Evolutionary conservation across 2,329 filamentous ascomycete genomes (phyloP).

Genomic region (Colletotrichum camelliae): DNA sequence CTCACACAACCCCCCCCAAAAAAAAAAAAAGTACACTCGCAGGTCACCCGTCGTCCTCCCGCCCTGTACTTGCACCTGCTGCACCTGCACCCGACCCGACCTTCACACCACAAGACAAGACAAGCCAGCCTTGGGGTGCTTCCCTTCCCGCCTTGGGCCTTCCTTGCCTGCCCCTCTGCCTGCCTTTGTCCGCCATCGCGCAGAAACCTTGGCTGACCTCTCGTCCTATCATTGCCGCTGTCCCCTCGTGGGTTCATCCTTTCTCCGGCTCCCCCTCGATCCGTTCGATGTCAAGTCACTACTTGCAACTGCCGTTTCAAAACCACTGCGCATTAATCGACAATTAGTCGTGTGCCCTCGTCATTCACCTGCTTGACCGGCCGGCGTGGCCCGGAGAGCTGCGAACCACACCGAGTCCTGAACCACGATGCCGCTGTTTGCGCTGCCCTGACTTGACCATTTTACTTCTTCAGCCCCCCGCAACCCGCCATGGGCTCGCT

Average conservation of each 20-base stretch:
- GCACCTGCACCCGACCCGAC: background rate
- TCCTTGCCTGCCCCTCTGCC: background rate
- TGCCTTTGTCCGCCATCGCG: background rate
- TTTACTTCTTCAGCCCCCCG: background rate
- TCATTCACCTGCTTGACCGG: background rate
- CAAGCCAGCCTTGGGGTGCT: background rate
- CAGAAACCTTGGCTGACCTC: conserved; percentile 2
- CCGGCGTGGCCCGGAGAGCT: conserved; percentile 8
- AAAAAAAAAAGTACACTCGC: background rate
- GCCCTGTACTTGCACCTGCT: background rate
- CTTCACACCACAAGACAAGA: background rate
- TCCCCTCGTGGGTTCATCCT: conserved; percentile 20
- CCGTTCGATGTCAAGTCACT: conserved; percentile 20
- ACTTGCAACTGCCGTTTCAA: conserved; percentile 18
- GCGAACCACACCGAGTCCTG: background rate
- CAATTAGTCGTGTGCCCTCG: conserved; percentile 1
- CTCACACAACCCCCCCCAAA: background rate
- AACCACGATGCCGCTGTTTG: conserved; percentile 19
- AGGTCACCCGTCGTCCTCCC: background rate
- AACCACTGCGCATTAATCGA: conserved; percentile 13
- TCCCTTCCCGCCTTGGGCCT: background rate
- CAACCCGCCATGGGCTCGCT: conserved; percentile 18
- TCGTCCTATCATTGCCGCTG: conserved; percentile 19
- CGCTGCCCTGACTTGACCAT: conserved; percentile 16
- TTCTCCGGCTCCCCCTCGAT: conserved; percentile 18